phyloP scores from a whole-genome alignment of 805 yeast genomes.

The Wickerhamomyces bovis region DNA sequence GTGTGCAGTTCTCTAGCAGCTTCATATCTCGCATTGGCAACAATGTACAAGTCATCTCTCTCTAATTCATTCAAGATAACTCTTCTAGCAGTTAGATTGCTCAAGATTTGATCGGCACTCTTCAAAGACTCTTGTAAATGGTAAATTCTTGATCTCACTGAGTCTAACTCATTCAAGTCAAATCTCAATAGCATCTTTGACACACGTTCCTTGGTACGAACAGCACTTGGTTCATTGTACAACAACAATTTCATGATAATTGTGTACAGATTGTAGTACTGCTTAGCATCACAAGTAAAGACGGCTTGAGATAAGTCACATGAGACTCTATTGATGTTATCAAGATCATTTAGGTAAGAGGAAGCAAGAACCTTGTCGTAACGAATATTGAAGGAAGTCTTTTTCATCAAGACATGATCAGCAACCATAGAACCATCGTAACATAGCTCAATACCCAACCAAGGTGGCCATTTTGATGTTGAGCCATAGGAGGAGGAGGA shows the following conservation, averaged over 20 bases:
- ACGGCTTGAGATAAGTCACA: conserved; percentile 67
- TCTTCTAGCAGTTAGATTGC: conserved; percentile 45
- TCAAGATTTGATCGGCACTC: conserved; percentile 35
- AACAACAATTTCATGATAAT: conserved; percentile 59
- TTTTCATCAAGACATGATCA: conserved; percentile 51
- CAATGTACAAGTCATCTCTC: conserved; percentile 35
- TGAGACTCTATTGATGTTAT: conserved; percentile 39
- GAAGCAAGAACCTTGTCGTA: conserved; percentile 49
- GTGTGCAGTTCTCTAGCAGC: conserved; percentile 37
- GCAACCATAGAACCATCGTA: conserved; percentile 43
- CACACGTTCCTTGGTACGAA: conserved; percentile 49
- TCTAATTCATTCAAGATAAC: conserved; percentile 44
- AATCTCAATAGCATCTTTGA: conserved; percentile 64
- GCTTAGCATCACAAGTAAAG: conserved; percentile 65
- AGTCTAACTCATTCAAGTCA: conserved; percentile 56
- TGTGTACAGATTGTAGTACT: conserved; percentile 61
- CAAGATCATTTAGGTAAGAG: conserved; percentile 29
- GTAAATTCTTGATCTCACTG: conserved; percentile 41
- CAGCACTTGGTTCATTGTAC: conserved; percentile 67
- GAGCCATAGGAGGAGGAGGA: conserved; percentile 57
- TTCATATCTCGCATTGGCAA: conserved; percentile 31
- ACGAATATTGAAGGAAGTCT: conserved; percentile 55
- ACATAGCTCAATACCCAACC: conserved; percentile 72
- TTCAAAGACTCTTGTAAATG: conserved; percentile 43
- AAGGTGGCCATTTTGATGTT: conserved; percentile 74